Percentiles rank a stretch among this genome's conserved stretches.
Evolutionary conservation across 1,139 yeast species (phyloP).

Genomic region (Blastobotrys illinoisensis): DNA sequence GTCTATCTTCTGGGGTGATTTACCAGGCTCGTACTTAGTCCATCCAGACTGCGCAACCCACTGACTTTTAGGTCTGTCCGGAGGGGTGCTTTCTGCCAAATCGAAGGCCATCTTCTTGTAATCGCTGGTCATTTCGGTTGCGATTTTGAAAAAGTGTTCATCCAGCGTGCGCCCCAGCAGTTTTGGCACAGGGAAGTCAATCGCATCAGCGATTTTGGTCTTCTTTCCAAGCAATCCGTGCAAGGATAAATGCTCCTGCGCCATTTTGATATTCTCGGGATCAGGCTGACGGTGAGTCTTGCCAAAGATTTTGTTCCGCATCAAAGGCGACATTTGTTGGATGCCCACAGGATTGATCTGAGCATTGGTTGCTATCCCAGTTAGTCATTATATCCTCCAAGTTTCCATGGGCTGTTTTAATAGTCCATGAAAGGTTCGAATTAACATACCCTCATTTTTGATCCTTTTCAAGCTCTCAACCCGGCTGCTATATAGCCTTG

Average conservation of each 20-base stretch:
- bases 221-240: constrained; percentile 75
- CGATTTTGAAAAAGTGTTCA: constrained; percentile 79
- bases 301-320: constrained; percentile 29
- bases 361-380: neutral
- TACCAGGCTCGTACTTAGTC: constrained; percentile 61
- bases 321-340: constrained; percentile 25
- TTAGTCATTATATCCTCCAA: neutral
- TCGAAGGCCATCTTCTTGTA: constrained; percentile 46
- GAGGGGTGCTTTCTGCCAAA: constrained; percentile 43
- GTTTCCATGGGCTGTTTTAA: neutral
- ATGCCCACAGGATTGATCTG: constrained; percentile 54
- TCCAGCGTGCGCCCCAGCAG: constrained; percentile 67
- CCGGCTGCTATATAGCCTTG: neutral
- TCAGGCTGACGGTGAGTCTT: constrained; percentile 13
- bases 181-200: constrained; percentile 58
- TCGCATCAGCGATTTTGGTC: constrained; percentile 60
- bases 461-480: constrained; percentile 4
- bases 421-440: no score
- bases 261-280: constrained; percentile 44
- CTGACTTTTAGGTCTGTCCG: constrained; percentile 37
- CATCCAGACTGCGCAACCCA: constrained; percentile 56
- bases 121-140: constrained; percentile 51
- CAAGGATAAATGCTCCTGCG: constrained; percentile 54
- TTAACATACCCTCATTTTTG: neutral
- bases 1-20: constrained; percentile 51